Evolutionary conservation across 768 basidiomycete genomes (phyloP).

Genomic region (button mushroom (Agaricus bisporus)): DNA sequence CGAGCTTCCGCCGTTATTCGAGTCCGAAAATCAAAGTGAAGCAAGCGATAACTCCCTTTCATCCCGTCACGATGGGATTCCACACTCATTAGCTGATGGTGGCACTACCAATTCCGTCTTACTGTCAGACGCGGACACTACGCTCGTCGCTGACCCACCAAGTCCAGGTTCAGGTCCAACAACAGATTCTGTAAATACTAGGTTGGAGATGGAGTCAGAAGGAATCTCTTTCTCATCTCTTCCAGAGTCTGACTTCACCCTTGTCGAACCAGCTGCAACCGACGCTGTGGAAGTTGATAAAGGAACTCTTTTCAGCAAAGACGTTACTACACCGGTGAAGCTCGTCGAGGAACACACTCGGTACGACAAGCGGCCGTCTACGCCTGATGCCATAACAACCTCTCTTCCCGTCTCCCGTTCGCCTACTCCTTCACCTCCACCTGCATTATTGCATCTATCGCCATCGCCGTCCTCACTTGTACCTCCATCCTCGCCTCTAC

Average conservation of each 20-base stretch:
- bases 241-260: constrained; percentile 2
- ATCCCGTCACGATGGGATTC: neutral
- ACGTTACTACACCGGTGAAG: neutral
- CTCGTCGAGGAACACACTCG: neutral
- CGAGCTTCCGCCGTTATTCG: neutral
- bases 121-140: neutral
- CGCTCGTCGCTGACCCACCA: neutral
- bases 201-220: neutral
- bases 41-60: neutral
- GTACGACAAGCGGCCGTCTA: no score
- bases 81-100: neutral
- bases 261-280: neutral
- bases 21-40: neutral
- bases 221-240: neutral
- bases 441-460: no score
- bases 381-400: neutral
- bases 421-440: neutral
- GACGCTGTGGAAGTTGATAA: neutral
- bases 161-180: neutral
- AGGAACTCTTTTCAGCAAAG: neutral
- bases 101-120: neutral
- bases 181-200: neutral
- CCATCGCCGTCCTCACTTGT: neutral
- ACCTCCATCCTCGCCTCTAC: neutral
- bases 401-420: neutral